Evolutionary conservation across 805 yeast genomes (phyloP).

Genomic region (Candida ipomoeae): DNA sequence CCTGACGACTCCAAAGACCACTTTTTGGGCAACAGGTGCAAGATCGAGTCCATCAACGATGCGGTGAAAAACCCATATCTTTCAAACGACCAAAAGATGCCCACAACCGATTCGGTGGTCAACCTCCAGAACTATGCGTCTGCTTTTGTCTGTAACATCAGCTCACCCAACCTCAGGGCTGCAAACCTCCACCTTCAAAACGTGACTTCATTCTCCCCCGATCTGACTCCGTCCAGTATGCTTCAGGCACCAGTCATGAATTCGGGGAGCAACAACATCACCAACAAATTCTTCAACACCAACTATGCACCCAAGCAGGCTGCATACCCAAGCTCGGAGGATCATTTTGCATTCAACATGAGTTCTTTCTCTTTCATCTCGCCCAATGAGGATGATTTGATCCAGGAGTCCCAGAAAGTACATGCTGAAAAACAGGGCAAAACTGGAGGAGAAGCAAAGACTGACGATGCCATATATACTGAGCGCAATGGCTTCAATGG

Average conservation of each 20-base stretch:
- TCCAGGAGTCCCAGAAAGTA: background rate
- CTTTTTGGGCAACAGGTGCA: background rate
- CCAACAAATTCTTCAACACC: constrained; percentile 32
- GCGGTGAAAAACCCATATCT: background rate
- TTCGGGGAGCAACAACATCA: constrained; percentile 29
- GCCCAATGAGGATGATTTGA: background rate
- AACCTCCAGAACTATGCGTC: constrained; percentile 2
- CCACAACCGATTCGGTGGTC: background rate
- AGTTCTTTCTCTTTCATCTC: constrained; percentile 24
- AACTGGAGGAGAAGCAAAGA: background rate
- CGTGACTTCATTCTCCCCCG: constrained; percentile 3
- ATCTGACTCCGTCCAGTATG: constrained; percentile 7
- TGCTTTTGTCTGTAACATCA: background rate
- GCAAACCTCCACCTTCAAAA: background rate
- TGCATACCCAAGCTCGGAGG: constrained; percentile 18
- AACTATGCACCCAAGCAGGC: constrained; percentile 18
- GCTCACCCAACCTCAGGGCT: background rate
- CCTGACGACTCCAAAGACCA: background rate
- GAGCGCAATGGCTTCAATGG: constrained; percentile 8
- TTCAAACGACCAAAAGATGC: background rate
- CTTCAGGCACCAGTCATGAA: constrained; percentile 30
- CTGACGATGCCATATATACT: background rate
- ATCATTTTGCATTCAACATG: constrained; percentile 30
- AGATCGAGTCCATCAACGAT: background rate
- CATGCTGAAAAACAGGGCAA: background rate